These are phyloP conservation scores for Lactifluus hygrophoroides DNA, from an alignment of 768 basidiomycete genomes.

Conservation along the genomic window DNA sequence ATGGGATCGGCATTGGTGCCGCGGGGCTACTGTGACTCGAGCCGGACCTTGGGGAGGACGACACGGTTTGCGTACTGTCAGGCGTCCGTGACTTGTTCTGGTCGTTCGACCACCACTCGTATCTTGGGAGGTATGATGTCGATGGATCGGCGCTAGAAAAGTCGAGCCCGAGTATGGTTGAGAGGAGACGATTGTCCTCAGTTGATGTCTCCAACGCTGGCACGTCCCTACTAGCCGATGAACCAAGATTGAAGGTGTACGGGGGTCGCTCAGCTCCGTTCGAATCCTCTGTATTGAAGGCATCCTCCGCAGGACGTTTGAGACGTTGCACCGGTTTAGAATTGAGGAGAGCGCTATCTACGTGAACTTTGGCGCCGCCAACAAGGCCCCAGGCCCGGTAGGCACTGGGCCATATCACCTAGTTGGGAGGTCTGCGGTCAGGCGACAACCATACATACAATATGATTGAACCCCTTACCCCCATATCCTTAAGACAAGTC, in stretches of 20 bases:
- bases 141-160: constrained; percentile 11
- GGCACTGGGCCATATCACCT: constrained; percentile 35
- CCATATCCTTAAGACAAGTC: constrained; percentile 56
- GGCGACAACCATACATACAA: constrained; percentile 40
- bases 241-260: background rate
- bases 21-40: constrained; percentile 19
- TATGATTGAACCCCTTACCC: constrained; percentile 39
- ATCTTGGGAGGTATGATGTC: constrained; percentile 10
- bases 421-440: constrained; percentile 50
- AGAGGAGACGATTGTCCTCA: constrained; percentile 15
- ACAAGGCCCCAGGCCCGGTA: constrained; percentile 19
- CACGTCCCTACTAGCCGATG: background rate
- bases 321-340: background rate
- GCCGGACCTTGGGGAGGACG: constrained; percentile 15
- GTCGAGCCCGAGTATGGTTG: constrained; percentile 20
- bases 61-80: constrained; percentile 3
- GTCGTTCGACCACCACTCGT: constrained; percentile 20
- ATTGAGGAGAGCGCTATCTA: constrained; percentile 15
- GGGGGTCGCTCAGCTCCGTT: background rate
- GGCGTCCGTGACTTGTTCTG: constrained; percentile 5
- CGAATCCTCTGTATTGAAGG: constrained; percentile 9
- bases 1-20: constrained; percentile 18
- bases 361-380: constrained; percentile 18
- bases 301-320: constrained; percentile 19
- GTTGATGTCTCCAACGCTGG: background rate